Evolutionary conservation across 371 early-diverging fungal genomes (phyloP), one percentile per base, ranked within the genome.

Genomic region (Mortierella sp.): DNA sequence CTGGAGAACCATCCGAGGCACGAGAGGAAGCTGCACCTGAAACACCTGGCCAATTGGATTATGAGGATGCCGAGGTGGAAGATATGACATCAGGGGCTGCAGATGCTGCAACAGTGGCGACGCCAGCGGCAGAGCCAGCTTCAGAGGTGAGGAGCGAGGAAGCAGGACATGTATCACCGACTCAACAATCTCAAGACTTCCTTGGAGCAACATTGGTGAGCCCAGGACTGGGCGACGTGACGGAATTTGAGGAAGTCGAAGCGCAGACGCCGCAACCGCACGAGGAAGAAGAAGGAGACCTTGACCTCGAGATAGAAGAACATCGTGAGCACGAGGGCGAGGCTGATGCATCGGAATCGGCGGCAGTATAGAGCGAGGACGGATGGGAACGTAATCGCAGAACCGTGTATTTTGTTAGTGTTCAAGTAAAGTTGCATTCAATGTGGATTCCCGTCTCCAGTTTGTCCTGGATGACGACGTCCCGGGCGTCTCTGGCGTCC

Each of bases 11-110:
- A 31, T 27, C 59, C 13, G 61, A 55, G 44, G 46, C 27, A 7
- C 4, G 37, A 25, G 62, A 51, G 34, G 52, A 29, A 14, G 9
- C 39, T 3, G 39, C 54, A 2, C 63, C 73, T 21, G 60, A 39
- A 17, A 62, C 73, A 0, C 57, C 73, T 21, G 74, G 57, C 1
- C 54, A 21, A 2, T 17, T 63, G 46, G 43, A 55, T 17, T 56
- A 56, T 21, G 69, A 68, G 41, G 69, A 76, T 3, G 65, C 57
- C 8, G 74, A 67, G 49, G 48, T 67, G 57, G 67, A 67, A 7
- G 74, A 63, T 14, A 60, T 52, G 13, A 17, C 60, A 14, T 4
- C 57, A 9, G 50, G 52, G 5, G 50, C 43, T 19, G 14, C 45
- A 10, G 63, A 21, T 5, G 22, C 56, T 27, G 16, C 19, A 34